A percentile compares a stretch with the other conserved stretches of the same genome.
These are phyloP conservation scores for Gymnopus androsaceus DNA, from an alignment of 1,284 basidiomycete genomes.

Conservation along the genomic window DNA sequence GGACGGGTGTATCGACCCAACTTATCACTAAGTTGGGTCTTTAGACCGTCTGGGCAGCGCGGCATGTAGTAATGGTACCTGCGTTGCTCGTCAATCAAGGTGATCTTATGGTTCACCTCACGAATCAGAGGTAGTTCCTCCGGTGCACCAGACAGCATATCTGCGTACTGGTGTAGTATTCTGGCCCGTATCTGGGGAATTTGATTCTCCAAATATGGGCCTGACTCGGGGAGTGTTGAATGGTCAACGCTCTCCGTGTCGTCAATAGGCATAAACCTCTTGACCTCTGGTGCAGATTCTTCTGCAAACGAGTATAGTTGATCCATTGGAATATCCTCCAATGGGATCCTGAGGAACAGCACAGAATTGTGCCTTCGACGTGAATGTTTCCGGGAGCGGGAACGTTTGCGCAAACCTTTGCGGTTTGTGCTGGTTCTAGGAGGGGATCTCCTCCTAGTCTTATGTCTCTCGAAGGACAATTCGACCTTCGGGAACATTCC, in stretches of 20 bases:
- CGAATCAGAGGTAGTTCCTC: constrained; percentile 27
- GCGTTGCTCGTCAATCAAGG: constrained; percentile 28
- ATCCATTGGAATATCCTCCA: not conserved
- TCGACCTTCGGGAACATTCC: too few relatives aligned
- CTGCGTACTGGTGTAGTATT: constrained; percentile 22
- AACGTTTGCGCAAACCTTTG: not conserved
- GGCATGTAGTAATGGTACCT: constrained; percentile 27
- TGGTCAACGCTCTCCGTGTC: not conserved
- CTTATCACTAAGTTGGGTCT: too few relatives aligned
- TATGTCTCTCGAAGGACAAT: not conserved
- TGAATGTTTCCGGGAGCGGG: not conserved
- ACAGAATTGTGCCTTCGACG: not conserved
- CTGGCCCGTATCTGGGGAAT: constrained; percentile 22
- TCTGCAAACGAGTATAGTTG: not conserved
- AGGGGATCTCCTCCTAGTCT: not conserved
- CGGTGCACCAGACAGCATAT: constrained; percentile 26
- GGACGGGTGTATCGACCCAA: too few relatives aligned
- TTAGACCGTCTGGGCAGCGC: constrained; percentile 41
- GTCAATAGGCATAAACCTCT: not conserved
- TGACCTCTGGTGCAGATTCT: not conserved
- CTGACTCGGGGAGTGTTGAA: not conserved
- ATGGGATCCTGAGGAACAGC: not conserved
- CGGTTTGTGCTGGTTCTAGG: not conserved
- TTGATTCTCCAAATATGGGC: constrained; percentile 11
- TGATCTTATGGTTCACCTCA: constrained; percentile 34